Percentiles rank a stretch among this genome's conserved stretches.
phyloP scores from a whole-genome alignment of 2,329 filamentous ascomycete genomes.

The Intubia oerlemansii region DNA sequence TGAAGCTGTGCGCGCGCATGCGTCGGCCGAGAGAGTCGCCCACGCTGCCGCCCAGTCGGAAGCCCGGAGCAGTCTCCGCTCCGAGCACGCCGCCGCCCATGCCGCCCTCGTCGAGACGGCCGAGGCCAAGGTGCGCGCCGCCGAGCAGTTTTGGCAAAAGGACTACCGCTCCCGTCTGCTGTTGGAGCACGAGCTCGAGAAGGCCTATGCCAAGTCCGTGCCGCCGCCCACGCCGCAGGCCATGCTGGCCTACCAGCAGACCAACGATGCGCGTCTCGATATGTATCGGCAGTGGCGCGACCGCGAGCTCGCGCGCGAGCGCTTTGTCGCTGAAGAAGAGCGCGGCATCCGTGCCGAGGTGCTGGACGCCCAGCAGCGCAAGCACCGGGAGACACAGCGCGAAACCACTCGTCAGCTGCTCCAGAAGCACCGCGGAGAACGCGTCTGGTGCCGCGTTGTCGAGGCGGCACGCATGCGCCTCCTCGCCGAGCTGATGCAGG shows the following conservation, averaged over 20 bases:
- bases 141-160: conserved; percentile 14
- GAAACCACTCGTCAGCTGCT: conserved; percentile 13
- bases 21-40: not conserved
- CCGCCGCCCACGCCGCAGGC: conserved; percentile 16
- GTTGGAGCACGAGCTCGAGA: conserved; percentile 21
- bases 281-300: conserved; percentile 17
- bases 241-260: conserved; percentile 12
- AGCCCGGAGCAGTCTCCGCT: conserved; percentile 13
- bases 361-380: conserved; percentile 17
- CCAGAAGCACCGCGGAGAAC: conserved; percentile 19
- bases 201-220: conserved; percentile 21
- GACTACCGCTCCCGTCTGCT: conserved; percentile 20
- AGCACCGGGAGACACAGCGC: conserved; percentile 11
- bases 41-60: too few relatives aligned
- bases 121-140: conserved; percentile 10
- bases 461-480: conserved; percentile 21
- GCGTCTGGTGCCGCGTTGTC: conserved; percentile 23
- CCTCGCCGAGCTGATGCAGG: conserved; percentile 18
- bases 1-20: too few relatives aligned
- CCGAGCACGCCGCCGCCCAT: conserved; percentile 11
- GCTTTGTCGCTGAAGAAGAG: conserved; percentile 17
- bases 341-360: conserved; percentile 19
- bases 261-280: conserved; percentile 20
- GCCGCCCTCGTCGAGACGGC: conserved; percentile 13
- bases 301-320: conserved; percentile 17